Evolutionary conservation across 2,329 filamentous ascomycete species (phyloP), one percentile per base, ranked within the genome.

Genomic region (Xylaria sp.): DNA sequence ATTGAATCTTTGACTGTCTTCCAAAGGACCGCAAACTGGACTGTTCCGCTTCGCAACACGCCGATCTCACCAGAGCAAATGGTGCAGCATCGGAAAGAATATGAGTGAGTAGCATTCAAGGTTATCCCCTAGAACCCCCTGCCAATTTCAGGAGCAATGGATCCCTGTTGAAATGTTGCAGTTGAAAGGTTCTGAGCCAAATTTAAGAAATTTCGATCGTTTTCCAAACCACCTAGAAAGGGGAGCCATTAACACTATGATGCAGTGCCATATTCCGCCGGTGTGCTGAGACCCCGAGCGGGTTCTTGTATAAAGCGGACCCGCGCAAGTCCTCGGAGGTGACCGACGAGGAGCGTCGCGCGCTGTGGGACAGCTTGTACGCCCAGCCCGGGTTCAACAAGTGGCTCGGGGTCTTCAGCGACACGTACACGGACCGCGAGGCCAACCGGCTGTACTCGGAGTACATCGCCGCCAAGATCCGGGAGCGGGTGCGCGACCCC

Each of bases 11-110:
- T 63, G 9, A 51, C 37, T 7, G 64, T 68, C 0, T 71, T 71
- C 22, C 68, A 70, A 17, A 60, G 68, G 2, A 69, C 64, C 0
- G 55, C 67, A 7, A 66, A 62, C 24, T 67, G 59, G 63, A 57
- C 63, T 0, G 61, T 60, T 8, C 67, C 67, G 2, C 55, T 67
- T 0, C 54, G 51, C 6, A 65, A 65, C 7, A 34, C 39, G 0
- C 43, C 51, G 1, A 66, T 69, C 13, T 51, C 61, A 1, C 39
- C 38, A 6, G 48, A 51, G 38, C 37, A 54, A n/a, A 56, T 53
- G 39, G 34, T 34, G 16, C 18, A 56, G 29, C 22, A 50, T 13
- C 46, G 22, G 21, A 16, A 26, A 17, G 24, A 52, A 4, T 60
- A 60, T 18, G 39, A 57, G n/a, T n/a, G n/a, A n/a, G n/a, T n/a